Evolutionary conservation across 179 eudicot genomes (phyloP), one percentile per base, ranked within the genome.

Genomic region (Spinacia oleracea): DNA sequence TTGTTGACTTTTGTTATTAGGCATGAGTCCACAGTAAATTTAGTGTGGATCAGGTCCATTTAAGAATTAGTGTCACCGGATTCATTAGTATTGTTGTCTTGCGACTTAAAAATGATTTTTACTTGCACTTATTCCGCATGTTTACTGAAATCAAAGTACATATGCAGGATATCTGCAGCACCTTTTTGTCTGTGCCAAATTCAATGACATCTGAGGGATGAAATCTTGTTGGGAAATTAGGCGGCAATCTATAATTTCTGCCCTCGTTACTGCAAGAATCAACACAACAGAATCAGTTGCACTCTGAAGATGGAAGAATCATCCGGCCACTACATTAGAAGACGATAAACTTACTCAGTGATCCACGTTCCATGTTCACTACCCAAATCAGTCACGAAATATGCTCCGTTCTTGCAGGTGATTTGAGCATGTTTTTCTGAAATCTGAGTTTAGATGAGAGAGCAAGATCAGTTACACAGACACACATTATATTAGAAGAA

Each of bases 281-380:
- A 67, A 80, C 21, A 80, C 34, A 63, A 56, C 2, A 59, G 59
- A 11, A 38, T 50, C 27, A 76, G 34, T 14, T 55, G 71, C 15
- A 42, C 64, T 60, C 6, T 4, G 14, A 35, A 50, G 67, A 29
- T 21, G 53, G 60, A 51, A 4, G 9, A 48, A 53, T 15, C 11
- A 6, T 21, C 56, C 1, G 2, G n/a, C 34, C 14, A n/a, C 43
- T 3, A 23, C 6, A 5, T 0, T 9, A 18, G n/a, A n/a, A n/a
- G n/a, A n/a, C n/a, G 34, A 51, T 73, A 3, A 14, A 87, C 97
- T 87, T 87, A 95, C 98, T 93, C 97, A 0, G 85, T 78, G 55
- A 95, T 85, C 90, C 89, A 93, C 64, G 97, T 95, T 55, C 98
- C 98, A 77, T 90, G 85, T 82, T 93, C 90, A 43, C 97, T 93